Evolutionary conservation across 2,329 filamentous ascomycete species (phyloP), one percentile per base, ranked within the genome.

Genomic region (Cytospora chrysosperma): DNA sequence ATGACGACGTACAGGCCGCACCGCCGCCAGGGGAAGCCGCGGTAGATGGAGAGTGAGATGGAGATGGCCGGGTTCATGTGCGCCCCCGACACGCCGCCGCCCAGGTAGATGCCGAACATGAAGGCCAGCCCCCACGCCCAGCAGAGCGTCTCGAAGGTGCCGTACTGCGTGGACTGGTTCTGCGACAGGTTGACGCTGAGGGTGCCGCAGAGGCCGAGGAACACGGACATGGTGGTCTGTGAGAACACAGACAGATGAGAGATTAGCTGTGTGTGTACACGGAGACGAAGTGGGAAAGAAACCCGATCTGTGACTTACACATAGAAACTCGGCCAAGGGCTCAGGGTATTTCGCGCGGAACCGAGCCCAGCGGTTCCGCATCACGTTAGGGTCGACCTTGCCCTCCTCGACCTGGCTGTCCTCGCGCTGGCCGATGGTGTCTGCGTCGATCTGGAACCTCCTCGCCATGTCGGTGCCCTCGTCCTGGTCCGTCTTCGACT

Each of bases 61-160:
- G 75, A 77, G 24, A 77, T 74, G 1, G 73, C 71, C 13, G 75
- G 76, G 49, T 77, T 73, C 71, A 72, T 72, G 53, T 72, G 72
- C 6, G 71, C 71, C 1, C 71, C 70, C 4, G 71, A 72, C 1
- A 72, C 69, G 10, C 70, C 71, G 17, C 70, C 70, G 19, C 68
- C 71, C 19, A 73, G 54, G 32, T 72, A 73, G 28, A 73, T 72
- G 10, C 72, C 71, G 40, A 73, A 72, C 71, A 73, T 72, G 67
- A 69, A 72, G 24, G 71, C 67, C 51, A 73, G 69, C 10, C 72
- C 72, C 71, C 71, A 73, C 2, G 72, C 71, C 71, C 70, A 72
- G 63, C 70, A 72, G 5, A 68, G 60, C 8, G 69, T 72, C 56
- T 71, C 70, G 56, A 71, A 72, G 10, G 62, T 65, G 27, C 71